phyloP scores from a whole-genome alignment of 495 filamentous ascomycete species.

The Amniculicola lignicola region DNA sequence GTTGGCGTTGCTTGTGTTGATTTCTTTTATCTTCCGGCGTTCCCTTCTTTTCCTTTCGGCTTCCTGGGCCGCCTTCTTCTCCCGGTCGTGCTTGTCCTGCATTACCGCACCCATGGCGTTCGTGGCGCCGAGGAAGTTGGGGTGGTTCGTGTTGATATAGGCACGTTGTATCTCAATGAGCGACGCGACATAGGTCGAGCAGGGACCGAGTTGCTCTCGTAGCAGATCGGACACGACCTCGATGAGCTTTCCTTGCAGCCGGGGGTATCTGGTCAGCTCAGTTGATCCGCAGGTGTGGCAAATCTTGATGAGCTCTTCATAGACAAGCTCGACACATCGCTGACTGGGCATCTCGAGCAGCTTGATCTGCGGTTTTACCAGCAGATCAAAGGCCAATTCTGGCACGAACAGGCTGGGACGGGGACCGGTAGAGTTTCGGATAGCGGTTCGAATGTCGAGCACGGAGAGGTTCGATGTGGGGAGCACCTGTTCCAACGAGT shows the following conservation, averaged over 20 bases:
- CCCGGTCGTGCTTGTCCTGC: slow-evolving; percentile 86
- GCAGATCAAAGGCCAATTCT: slow-evolving; percentile 92
- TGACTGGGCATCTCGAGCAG: slow-evolving; percentile 93
- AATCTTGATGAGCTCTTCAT: slow-evolving; percentile 99
- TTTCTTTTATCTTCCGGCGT: slow-evolving; percentile 73
- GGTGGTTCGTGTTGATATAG: slow-evolving; percentile 99
- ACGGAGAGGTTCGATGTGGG: slow-evolving; percentile 92
- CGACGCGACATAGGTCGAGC: slow-evolving; percentile 87
- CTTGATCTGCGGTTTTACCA: slow-evolving; percentile 98
- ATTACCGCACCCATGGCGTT: slow-evolving; percentile 98
- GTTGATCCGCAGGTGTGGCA: slow-evolving; percentile 97
- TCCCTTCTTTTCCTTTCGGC: slow-evolving; percentile 85
- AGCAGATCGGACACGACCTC: slow-evolving; percentile 97
- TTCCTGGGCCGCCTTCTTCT: slow-evolving; percentile 71
- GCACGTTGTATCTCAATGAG: slow-evolving; percentile 95
- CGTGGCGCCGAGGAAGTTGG: slow-evolving; percentile 95
- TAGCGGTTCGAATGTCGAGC: slow-evolving; percentile 96
- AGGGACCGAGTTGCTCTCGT: slow-evolving; percentile 84
- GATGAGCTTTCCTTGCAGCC: slow-evolving; percentile 93
- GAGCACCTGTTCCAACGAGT: slow-evolving; percentile 92
- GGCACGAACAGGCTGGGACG: slow-evolving; percentile 94
- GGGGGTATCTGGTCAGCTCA: slow-evolving; percentile 85
- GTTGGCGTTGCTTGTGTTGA: too few relatives aligned
- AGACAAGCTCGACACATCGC: slow-evolving; percentile 94
- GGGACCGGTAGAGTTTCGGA: slow-evolving; percentile 95